Conservation (phyloP, 2,329 filamentous ascomycete genomes). For the Alternaria solani region DNA sequence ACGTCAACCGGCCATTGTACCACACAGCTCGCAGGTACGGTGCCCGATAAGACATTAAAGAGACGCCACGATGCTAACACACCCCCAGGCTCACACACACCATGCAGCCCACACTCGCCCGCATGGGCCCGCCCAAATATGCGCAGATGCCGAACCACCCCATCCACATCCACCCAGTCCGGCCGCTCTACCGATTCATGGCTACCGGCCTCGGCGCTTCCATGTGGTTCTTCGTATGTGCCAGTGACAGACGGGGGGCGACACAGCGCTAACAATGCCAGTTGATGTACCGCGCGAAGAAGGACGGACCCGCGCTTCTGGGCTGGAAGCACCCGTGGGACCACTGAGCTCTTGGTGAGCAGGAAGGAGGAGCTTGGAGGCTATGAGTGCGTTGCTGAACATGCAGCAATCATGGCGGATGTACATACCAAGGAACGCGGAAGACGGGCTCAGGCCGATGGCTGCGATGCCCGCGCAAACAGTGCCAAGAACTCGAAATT, state of each 20-base stretch:
- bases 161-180: constrained; percentile 66
- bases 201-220: constrained; percentile 88
- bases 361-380: not conserved
- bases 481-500: constrained; percentile 5
- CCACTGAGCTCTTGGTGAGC: constrained; percentile 34
- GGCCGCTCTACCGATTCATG: constrained; percentile 80
- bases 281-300: constrained; percentile 96
- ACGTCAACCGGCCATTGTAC: constrained; percentile 45
- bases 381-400: not conserved
- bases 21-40: constrained; percentile 34
- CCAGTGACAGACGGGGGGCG: not conserved
- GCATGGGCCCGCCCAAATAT: constrained; percentile 52
- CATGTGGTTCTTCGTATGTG: constrained; percentile 98
- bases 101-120: constrained; percentile 38
- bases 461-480: not conserved
- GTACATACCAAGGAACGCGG: not conserved
- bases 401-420: not conserved
- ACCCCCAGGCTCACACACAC: constrained; percentile 30
- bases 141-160: constrained; percentile 57
- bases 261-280: constrained; percentile 52
- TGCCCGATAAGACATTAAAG: not conserved
- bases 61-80: constrained; percentile 12
- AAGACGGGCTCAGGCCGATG: not conserved
- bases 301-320: constrained; percentile 89
- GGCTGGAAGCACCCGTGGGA: constrained; percentile 83